A percentile compares a stretch with the other conserved stretches of the same genome.
Conservation (phyloP, 106 monocot species). For the Ottelia alismoides region DNA sequence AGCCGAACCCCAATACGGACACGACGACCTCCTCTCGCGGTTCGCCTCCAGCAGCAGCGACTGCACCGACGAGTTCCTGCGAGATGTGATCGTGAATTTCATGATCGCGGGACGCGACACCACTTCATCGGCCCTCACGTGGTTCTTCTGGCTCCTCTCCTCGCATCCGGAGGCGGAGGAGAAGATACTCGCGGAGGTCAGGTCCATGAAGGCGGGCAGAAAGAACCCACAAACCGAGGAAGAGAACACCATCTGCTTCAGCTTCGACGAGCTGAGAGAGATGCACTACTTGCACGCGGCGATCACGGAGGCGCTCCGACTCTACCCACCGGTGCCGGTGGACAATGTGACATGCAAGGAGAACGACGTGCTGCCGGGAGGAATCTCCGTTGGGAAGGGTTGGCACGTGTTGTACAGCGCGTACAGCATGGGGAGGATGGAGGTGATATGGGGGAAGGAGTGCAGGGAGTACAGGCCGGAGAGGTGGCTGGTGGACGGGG, state of each 20-base stretch:
- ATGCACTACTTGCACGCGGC: constrained; percentile 7
- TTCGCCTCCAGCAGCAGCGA: constrained; percentile 15
- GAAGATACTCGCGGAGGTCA: constrained; percentile 10
- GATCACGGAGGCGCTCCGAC: constrained; percentile 3
- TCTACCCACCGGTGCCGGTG: neutral
- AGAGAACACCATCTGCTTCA: neutral
- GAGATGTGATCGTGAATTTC: constrained; percentile 39
- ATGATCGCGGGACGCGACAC: constrained; percentile 22
- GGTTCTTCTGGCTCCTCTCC: constrained; percentile 33
- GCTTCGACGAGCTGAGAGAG: constrained; percentile 4
- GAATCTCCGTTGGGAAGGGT: neutral
- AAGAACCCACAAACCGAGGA: neutral
- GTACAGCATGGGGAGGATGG: neutral
- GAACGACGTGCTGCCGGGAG: constrained; percentile 2
- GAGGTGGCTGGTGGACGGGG: constrained; percentile 3
- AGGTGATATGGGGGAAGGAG: neutral
- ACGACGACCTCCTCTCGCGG: constrained; percentile 11
- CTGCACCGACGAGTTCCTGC: constrained; percentile 29
- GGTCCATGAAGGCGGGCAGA: neutral
- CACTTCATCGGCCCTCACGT: constrained; percentile 14
- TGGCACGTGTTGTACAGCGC: neutral
- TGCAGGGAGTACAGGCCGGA: constrained; percentile 6
- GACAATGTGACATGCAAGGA: neutral
- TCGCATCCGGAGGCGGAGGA: constrained; percentile 10
- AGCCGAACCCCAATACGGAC: neutral